Conservation (phyloP, 1,139 yeast genomes). For the Yamadazyma atlantica region DNA sequence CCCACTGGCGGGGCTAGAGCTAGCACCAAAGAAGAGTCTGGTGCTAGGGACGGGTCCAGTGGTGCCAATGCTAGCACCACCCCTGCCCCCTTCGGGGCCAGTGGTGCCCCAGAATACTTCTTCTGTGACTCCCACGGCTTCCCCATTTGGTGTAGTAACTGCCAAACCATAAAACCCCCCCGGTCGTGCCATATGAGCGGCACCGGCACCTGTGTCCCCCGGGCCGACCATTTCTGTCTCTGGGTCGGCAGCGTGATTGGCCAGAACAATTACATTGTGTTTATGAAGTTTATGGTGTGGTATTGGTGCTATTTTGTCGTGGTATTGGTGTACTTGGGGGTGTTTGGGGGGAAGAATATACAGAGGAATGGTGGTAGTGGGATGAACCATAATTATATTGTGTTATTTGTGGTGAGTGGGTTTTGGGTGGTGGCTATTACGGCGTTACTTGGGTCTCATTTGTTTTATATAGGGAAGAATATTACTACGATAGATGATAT, state of each 20-base stretch:
- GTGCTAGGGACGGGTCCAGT: too few relatives aligned
- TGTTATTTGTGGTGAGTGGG: conserved; percentile 36
- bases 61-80: too few relatives aligned
- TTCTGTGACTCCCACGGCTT: conserved; percentile 59
- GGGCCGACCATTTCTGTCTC: conserved; percentile 66
- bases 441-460: conserved; percentile 35
- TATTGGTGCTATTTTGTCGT: conserved; percentile 31
- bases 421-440: conserved; percentile 44
- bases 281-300: conserved; percentile 47
- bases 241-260: conserved; percentile 66
- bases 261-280: conserved; percentile 49
- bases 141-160: conserved; percentile 59
- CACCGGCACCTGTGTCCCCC: conserved; percentile 46
- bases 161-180: conserved; percentile 52
- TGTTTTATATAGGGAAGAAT: conserved; percentile 39
- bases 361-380: conserved; percentile 17
- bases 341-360: conserved; percentile 26
- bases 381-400: conserved; percentile 48
- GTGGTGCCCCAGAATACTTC: too few relatives aligned
- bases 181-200: conserved; percentile 58
- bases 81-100: too few relatives aligned
- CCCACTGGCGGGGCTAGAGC: too few relatives aligned
- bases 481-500: conserved; percentile 47
- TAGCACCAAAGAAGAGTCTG: too few relatives aligned
- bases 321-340: conserved; percentile 25